These are phyloP conservation scores for Termitomyces titanicus DNA, from an alignment of 768 basidiomycete genomes.

Conservation along the genomic window DNA sequence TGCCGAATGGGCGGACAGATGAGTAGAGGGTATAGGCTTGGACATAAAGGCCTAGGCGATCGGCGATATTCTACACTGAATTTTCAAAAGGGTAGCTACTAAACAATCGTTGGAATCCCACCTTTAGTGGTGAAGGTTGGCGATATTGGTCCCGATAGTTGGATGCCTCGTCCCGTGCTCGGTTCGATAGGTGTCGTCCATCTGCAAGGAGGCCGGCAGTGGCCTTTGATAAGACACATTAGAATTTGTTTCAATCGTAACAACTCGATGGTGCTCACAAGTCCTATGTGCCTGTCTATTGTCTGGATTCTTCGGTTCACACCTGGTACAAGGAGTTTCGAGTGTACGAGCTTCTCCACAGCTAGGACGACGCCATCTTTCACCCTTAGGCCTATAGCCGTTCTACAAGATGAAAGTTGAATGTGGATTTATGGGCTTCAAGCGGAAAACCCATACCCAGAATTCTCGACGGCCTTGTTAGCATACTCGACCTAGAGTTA, in stretches of 20 bases:
- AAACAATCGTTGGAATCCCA: constrained; percentile 18
- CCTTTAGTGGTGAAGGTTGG: constrained; percentile 77
- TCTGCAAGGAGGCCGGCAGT: constrained; percentile 93
- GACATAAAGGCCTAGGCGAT: constrained; percentile 84
- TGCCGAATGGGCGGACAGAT: constrained; percentile 95
- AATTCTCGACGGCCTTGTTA: constrained; percentile 97
- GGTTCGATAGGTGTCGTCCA: constrained; percentile 81
- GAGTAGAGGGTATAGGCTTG: constrained; percentile 98
- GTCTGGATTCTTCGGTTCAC: constrained; percentile 93
- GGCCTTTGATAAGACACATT: constrained; percentile 48
- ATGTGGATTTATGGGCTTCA: background rate
- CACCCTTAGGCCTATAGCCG: constrained; percentile 92
- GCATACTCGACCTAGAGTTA: constrained; percentile 89
- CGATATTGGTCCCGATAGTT: constrained; percentile 72
- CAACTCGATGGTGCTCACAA: constrained; percentile 45
- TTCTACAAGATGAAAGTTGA: constrained; percentile 44
- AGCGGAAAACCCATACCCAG: constrained; percentile 57
- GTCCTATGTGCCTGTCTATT: constrained; percentile 89
- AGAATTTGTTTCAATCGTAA: background rate
- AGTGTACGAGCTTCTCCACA: constrained; percentile 97
- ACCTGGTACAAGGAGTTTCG: constrained; percentile 91
- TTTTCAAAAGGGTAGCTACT: background rate
- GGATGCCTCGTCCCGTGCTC: constrained; percentile 80
- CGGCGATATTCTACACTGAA: constrained; percentile 37
- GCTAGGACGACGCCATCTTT: constrained; percentile 94